Evolutionary conservation across 2,329 filamentous ascomycete species (phyloP), one percentile per base, ranked within the genome.

Genomic region (Fusarium tuaranense): DNA sequence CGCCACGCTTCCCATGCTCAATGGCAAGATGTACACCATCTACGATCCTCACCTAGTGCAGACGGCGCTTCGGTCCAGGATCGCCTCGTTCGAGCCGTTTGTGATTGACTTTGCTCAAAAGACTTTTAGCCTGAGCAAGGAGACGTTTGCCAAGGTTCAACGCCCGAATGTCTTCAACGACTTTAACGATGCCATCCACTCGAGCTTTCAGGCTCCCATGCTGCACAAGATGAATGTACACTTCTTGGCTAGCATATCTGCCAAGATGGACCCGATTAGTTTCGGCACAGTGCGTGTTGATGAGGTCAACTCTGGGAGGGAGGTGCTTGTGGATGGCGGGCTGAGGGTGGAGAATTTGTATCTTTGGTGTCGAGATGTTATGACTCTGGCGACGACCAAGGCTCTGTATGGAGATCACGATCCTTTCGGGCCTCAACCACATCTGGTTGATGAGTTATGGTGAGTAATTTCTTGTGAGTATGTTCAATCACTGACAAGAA

Each of bases 1-100:
- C 65, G 85, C 82, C 61, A 87, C 87, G 0, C 76, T 88, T 5
- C 84, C 83, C 13, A 84, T 88, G 78, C 78, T 86, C 30, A 82
- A 79, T 58, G 77, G 81, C 41, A 85, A 85, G 63, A 77, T 86
- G 25, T 89, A 89, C 74, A 73, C 84, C n/a, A 82, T 87, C 25
- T 84, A 80, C 51, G 81, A 82, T 7, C 83, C 87, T 2, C 61
- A 76, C 1, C 74, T 88, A 5, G 79, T 84, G 18, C 80, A 82
- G 27, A 75, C 81, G 8, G 81, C 84, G 14, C 81, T 86, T 38
- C 83, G 84, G 25, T 80, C 80, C 22, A 83, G 84, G 44, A 80
- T 81, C 25, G 77, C 88, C 25, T 82, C 81, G 0, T 87, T 88
- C 73, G 83, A 85, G 39, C 82, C 83, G 2, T 81, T 88, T 36